Evolutionary conservation across 768 basidiomycete species (phyloP).

Genomic region (Suillus cothurnatus): DNA sequence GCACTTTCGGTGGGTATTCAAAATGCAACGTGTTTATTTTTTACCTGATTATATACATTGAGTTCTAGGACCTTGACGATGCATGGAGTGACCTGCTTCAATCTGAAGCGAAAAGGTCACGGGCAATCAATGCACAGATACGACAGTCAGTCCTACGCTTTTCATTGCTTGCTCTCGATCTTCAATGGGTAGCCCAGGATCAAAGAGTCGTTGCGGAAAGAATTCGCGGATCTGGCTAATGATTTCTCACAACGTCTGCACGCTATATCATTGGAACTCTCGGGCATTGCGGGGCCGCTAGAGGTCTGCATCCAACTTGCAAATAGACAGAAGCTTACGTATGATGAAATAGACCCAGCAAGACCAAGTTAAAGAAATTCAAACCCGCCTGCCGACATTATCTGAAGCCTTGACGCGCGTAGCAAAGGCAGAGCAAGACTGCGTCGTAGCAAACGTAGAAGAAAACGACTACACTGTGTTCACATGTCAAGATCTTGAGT

Average conservation of each 20-base stretch:
- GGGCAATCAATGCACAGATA: constrained; percentile 87
- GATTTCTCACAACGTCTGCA: constrained; percentile 71
- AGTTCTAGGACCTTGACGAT: constrained; percentile 63
- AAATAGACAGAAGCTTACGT: constrained; percentile 11
- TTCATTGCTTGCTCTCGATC: not conserved
- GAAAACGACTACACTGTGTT: constrained; percentile 97
- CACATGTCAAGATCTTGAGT: constrained; percentile 85
- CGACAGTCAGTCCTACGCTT: constrained; percentile 61
- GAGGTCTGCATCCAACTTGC: constrained; percentile 50
- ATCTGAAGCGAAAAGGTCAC: constrained; percentile 76
- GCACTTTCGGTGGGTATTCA: constrained; percentile 50
- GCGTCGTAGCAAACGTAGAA: constrained; percentile 87
- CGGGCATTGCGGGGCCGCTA: constrained; percentile 71
- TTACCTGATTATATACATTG: constrained; percentile 18
- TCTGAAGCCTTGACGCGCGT: constrained; percentile 59
- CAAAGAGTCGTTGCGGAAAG: constrained; percentile 76
- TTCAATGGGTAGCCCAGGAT: constrained; percentile 51
- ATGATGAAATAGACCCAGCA: constrained; percentile 66
- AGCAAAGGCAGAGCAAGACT: constrained; percentile 69
- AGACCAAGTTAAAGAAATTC: constrained; percentile 61
- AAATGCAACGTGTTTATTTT: not conserved
- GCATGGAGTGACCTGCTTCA: constrained; percentile 74
- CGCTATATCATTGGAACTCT: constrained; percentile 68
- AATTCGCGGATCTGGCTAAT: constrained; percentile 78
- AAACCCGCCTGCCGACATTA: constrained; percentile 67